These are phyloP conservation scores for Dissophora ornata DNA, from an alignment of 192 early-diverging fungal species.

Conservation along the genomic window DNA sequence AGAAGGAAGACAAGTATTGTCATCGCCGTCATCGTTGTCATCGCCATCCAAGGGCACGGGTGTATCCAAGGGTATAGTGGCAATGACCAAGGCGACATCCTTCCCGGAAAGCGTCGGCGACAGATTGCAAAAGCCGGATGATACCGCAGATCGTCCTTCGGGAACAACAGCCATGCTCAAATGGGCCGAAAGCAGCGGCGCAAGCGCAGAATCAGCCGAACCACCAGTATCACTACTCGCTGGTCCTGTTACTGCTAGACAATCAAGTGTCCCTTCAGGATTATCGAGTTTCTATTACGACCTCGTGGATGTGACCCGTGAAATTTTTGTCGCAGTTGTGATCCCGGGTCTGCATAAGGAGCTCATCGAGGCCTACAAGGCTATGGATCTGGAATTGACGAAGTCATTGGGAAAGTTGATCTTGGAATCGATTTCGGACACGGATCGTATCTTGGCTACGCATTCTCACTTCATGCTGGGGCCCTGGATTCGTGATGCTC, in stretches of 20 bases:
- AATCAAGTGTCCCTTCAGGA: slow-evolving; percentile 14
- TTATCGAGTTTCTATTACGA: slow-evolving; percentile 44
- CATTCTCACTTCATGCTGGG: slow-evolving; percentile 48
- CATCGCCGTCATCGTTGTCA: too few relatives aligned
- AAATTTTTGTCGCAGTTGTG: slow-evolving; percentile 28
- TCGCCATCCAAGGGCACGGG: too few relatives aligned
- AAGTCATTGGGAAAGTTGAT: slow-evolving; percentile 6
- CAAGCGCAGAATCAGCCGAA: too few relatives aligned
- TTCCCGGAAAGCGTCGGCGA: too few relatives aligned
- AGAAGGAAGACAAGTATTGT: too few relatives aligned
- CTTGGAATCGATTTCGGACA: slow-evolving; percentile 18
- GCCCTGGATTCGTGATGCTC: slow-evolving; percentile 32
- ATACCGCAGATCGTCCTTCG: too few relatives aligned
- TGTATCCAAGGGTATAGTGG: too few relatives aligned
- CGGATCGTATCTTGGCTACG: slow-evolving; percentile 29
- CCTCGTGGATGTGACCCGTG: slow-evolving; percentile 46
- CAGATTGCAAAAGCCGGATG: too few relatives aligned
- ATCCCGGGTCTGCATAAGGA: slow-evolving; percentile 38
- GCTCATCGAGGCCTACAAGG: slow-evolving; percentile 28
- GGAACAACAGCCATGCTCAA: too few relatives aligned
- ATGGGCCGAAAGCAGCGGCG: too few relatives aligned
- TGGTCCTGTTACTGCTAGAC: too few relatives aligned
- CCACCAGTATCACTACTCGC: not conserved
- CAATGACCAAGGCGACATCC: too few relatives aligned
- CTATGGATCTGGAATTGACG: slow-evolving; percentile 9